These are phyloP conservation scores for Cymbopogon citratus DNA, from an alignment of 176 grass and related monocot genomes.

Conservation along the genomic window DNA sequence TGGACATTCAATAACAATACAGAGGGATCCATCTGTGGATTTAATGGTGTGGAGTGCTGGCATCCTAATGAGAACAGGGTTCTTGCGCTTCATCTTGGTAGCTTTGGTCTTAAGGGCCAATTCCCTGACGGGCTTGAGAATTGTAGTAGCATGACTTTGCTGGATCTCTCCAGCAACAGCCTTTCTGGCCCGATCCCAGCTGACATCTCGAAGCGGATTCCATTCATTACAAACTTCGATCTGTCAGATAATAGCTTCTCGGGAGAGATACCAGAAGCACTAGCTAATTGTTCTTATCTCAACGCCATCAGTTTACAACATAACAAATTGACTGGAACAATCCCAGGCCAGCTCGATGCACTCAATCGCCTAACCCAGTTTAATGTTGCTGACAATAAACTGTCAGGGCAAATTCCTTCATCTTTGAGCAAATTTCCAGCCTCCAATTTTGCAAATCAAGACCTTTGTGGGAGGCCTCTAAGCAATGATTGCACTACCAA, in stretches of 20 bases:
- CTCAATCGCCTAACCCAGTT: slow-evolving; percentile 45
- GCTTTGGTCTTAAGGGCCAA: slow-evolving; percentile 64
- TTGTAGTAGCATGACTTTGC: slow-evolving; percentile 74
- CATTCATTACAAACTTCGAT: slow-evolving; percentile 69
- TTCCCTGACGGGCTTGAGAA: slow-evolving; percentile 82
- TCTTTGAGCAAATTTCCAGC: slow-evolving; percentile 18
- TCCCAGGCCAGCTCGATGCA: slow-evolving; percentile 57
- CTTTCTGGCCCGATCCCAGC: slow-evolving; percentile 53
- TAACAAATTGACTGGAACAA: slow-evolving; percentile 64
- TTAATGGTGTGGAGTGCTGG: slow-evolving; percentile 89
- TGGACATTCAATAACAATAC: slow-evolving; percentile 55
- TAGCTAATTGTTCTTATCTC: slow-evolving; percentile 67
- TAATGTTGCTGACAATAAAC: slow-evolving; percentile 70
- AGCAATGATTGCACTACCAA: slow-evolving; percentile 27
- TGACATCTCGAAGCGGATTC: slow-evolving; percentile 58
- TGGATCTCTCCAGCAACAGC: slow-evolving; percentile 90
- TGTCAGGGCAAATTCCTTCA: slow-evolving; percentile 55
- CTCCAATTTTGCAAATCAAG: slow-evolving; percentile 48
- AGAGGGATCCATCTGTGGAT: slow-evolving; percentile 73
- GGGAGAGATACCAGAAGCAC: slow-evolving; percentile 61
- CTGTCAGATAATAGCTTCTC: slow-evolving; percentile 89
- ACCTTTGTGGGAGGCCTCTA: slow-evolving; percentile 63
- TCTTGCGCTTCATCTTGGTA: slow-evolving; percentile 62
- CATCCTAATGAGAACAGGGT: slow-evolving; percentile 86
- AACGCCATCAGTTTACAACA: slow-evolving; percentile 64